Evolutionary conservation across 2,329 filamentous ascomycete species (phyloP).

Genomic region (Davidsoniella australis): DNA sequence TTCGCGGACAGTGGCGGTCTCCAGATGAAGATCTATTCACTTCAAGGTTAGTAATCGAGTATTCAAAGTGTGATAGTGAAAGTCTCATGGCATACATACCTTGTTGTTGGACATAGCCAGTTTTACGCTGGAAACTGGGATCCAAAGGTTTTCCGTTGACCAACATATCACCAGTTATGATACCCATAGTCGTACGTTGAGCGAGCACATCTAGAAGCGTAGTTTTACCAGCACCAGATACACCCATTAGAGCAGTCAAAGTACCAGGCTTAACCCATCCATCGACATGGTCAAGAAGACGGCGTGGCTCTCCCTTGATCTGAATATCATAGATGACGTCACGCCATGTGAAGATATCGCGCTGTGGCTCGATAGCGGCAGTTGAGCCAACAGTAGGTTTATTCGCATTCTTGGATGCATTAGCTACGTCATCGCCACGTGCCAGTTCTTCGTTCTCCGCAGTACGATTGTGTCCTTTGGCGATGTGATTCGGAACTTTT

Average conservation of each 20-base stretch:
- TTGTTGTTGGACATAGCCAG: slow-evolving; percentile 66
- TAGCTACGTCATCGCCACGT: slow-evolving; percentile 25
- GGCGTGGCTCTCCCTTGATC: slow-evolving; percentile 58
- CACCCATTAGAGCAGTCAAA: slow-evolving; percentile 78
- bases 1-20: slow-evolving; percentile 38
- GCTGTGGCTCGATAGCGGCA: slow-evolving; percentile 25
- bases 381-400: neutral
- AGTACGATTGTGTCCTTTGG: slow-evolving; percentile 17
- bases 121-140: slow-evolving; percentile 76
- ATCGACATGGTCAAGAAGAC: slow-evolving; percentile 70
- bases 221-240: slow-evolving; percentile 86
- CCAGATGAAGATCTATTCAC: slow-evolving; percentile 33
- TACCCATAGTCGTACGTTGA: slow-evolving; percentile 72
- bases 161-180: slow-evolving; percentile 70
- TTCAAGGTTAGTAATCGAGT: neutral
- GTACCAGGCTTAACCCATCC: slow-evolving; percentile 92
- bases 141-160: slow-evolving; percentile 51
- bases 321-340: slow-evolving; percentile 55
- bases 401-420: slow-evolving; percentile 13
- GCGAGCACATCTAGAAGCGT: slow-evolving; percentile 77
- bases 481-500: slow-evolving; percentile 28
- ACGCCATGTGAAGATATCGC: slow-evolving; percentile 58
- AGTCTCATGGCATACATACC: slow-evolving; percentile 20
- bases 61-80: slow-evolving; percentile 1
- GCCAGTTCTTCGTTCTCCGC: slow-evolving; percentile 19